Base-by-base conservation (phyloP, 2,329 filamentous ascomycete genomes). In the Ophiocordyceps camponoti-saundersi region DNA sequence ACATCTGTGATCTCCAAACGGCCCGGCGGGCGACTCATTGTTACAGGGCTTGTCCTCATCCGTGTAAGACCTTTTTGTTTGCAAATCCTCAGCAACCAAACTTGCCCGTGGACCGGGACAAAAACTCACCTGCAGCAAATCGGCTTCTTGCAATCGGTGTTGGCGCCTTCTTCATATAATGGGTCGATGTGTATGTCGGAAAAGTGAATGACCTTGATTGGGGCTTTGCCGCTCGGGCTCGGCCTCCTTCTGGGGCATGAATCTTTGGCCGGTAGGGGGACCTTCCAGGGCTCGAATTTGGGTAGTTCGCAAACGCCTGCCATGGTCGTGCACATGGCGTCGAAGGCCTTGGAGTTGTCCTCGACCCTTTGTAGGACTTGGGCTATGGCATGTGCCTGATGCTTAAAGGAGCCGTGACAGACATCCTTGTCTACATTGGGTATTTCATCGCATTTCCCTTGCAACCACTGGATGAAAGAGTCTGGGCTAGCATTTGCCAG, bases 111-210 rank as follows among this genome's bases (percentile, higher is more conserved):
- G 7, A 1, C 29, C 13, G 6, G 1, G n/a, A 18, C 8, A 16
- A 6, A 22, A 22, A 42, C 59, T 57, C 48, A 66, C 55, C 75
- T 68, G 59, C 76, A 80, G 58, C 76, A 80, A 47, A 79, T 73
- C 1, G 72, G 73, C 55, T 77, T 75, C 26, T 66, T 66, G 58
- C 76, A 80, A 49, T 75, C 65, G 21, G 69, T 65, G 53, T 66
- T 76, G 7, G 72, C 64, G 0, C 75, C 76, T 2, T 65, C 58
- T 22, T 66, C 65, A 55, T 80, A 80, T 12, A 67, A 62, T 6
- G 67, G 68, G 51, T 80, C 75, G 46, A 79, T 61, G 48, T 79
- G 76, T 41, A 77, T 73, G 51, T 80, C 76, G 13, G 72, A 76
- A 56, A 73, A 73, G 53, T 80, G 76, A 22, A 77, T 72, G 5